Evolutionary conservation across 345 rosid species (phyloP).

Genomic region (Syzygium jambos): DNA sequence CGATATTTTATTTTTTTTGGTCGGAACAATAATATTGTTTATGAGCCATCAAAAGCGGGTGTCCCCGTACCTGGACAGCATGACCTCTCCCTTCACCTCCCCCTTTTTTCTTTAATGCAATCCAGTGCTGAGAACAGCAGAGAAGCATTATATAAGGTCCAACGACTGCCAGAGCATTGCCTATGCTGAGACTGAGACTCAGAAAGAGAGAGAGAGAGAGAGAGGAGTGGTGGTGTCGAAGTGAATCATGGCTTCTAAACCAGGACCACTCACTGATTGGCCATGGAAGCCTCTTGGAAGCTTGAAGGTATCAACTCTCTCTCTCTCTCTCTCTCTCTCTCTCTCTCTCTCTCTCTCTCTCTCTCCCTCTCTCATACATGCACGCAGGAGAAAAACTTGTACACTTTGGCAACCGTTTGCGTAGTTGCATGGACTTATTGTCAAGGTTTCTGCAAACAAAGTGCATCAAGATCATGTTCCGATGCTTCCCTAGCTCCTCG

Average conservation of each 20-base stretch:
- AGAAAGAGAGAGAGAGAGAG: background rate
- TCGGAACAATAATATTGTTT: too few species aligned
- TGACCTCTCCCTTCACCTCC: too few species aligned
- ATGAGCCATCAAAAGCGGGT: too few species aligned
- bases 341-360: background rate
- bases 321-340: too few species aligned
- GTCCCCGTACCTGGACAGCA: too few species aligned
- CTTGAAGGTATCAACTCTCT: slow-evolving; percentile 12
- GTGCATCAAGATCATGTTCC: background rate
- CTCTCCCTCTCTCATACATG: background rate
- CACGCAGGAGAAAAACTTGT: background rate
- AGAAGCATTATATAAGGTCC: too few species aligned
- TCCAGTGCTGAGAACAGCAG: too few species aligned
- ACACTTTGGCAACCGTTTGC: background rate
- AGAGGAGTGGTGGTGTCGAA: too few species aligned
- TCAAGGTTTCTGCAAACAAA: background rate
- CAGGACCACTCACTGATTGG: slow-evolving; percentile 17
- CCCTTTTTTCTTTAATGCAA: too few species aligned
- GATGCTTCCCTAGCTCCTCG: background rate
- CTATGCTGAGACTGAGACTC: too few species aligned
- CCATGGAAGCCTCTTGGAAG: slow-evolving; percentile 25
- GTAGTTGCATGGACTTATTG: background rate
- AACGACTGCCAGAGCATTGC: too few species aligned
- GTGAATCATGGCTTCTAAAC: slow-evolving; percentile 31
- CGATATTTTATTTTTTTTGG: too few species aligned